A percentile compares a stretch with the other conserved stretches of the same genome.
Conservation (phyloP, 257 asterid species). For the Henckelia pumila region DNA sequence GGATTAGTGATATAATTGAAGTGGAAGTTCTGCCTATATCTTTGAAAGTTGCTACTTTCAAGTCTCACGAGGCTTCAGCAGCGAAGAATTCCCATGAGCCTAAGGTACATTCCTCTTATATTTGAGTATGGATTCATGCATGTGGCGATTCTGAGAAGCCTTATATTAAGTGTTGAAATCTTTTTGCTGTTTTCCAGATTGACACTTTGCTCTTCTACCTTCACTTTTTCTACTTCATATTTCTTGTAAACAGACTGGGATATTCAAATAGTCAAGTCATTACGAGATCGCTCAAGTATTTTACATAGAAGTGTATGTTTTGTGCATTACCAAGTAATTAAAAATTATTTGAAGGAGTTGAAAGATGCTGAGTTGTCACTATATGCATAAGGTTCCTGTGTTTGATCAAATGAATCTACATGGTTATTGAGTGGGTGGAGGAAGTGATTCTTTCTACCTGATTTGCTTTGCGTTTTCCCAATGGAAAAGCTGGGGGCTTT, state of each 20-base stretch:
- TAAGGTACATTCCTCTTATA: conserved; percentile 33
- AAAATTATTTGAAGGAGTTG: not conserved
- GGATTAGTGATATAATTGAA: conserved; percentile 38
- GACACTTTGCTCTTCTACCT: not conserved
- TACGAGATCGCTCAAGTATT: no score
- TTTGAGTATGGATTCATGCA: not conserved
- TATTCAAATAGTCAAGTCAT: not conserved
- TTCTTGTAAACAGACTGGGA: not conserved
- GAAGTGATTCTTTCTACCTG: not conserved
- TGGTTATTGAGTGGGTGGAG: not conserved
- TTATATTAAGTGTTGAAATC: conserved; percentile 4
- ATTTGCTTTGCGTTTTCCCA: not conserved
- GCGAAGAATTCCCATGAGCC: conserved; percentile 25
- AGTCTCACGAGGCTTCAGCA: conserved; percentile 25
- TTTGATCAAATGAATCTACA: not conserved
- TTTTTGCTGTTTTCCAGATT: not conserved
- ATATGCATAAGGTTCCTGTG: not conserved
- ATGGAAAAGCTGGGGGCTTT: not conserved
- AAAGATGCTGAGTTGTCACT: not conserved
- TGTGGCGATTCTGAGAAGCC: conserved; percentile 5
- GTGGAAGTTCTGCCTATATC: conserved; percentile 24
- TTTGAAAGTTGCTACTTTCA: conserved; percentile 26
- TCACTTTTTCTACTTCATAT: not conserved
- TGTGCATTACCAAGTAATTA: not conserved
- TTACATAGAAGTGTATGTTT: not conserved